Conservation (phyloP, 2,329 filamentous ascomycete species). For the Ophiostoma tasmaniense region DNA sequence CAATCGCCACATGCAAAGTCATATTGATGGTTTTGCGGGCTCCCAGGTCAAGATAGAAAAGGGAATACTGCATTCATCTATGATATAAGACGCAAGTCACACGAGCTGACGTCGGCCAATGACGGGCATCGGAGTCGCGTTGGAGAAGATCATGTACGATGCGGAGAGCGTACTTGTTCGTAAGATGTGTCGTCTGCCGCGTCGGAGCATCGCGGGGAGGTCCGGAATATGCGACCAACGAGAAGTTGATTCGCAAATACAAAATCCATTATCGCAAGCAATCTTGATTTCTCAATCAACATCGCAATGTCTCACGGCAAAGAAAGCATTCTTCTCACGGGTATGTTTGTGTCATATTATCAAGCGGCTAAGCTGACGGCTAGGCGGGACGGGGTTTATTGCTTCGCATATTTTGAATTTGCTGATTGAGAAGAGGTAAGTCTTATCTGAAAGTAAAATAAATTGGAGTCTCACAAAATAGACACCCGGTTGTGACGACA, state of each 20-base stretch:
- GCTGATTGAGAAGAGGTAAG: constrained; percentile 35
- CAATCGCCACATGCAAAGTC: constrained; percentile 33
- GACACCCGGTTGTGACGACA: constrained; percentile 38
- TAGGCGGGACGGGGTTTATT: constrained; percentile 47
- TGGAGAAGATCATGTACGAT: background rate
- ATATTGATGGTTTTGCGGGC: background rate
- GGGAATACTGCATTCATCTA: too few relatives aligned
- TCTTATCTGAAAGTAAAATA: background rate
- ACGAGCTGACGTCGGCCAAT: background rate
- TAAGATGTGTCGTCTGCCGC: background rate
- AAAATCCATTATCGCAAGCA: background rate
- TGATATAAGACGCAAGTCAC: background rate
- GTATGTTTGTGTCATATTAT: background rate
- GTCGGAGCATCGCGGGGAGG: background rate
- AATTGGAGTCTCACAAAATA: constrained; percentile 20
- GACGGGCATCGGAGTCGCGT: background rate
- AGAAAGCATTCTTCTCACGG: background rate
- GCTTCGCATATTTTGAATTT: constrained; percentile 44
- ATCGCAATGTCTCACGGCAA: background rate
- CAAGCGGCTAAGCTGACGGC: constrained; percentile 18
- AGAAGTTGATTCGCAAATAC: background rate
- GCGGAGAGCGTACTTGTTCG: background rate
- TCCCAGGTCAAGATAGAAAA: too few relatives aligned
- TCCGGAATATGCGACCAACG: background rate
- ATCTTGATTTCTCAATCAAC: background rate